Conservation (phyloP, 2,329 filamentous ascomycete species). For the Arthrinium puccinioides region DNA sequence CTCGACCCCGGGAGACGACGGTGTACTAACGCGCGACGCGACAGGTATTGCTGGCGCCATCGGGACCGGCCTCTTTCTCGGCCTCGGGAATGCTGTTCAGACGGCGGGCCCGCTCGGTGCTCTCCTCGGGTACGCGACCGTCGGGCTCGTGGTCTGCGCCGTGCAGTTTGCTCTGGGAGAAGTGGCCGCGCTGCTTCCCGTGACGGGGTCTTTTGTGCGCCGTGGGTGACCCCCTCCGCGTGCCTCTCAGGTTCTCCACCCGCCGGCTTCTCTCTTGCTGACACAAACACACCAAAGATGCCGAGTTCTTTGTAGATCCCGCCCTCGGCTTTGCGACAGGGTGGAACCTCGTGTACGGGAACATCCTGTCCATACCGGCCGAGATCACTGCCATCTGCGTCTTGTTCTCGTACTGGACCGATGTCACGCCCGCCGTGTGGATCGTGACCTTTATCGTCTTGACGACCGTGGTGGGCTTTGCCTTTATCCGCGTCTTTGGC, state of each 20-base stretch:
- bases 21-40: constrained; percentile 53
- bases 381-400: constrained; percentile 52
- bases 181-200: constrained; percentile 77
- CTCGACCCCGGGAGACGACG: no score
- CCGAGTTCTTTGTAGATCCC: constrained; percentile 71
- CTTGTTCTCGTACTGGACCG: constrained; percentile 51
- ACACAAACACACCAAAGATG: no score
- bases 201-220: constrained; percentile 72
- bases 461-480: constrained; percentile 40
- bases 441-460: constrained; percentile 48
- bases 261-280: constrained; percentile 45
- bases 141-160: constrained; percentile 67
- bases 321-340: constrained; percentile 74
- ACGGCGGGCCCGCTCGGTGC: constrained; percentile 56
- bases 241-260: no score
- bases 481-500: constrained; percentile 46
- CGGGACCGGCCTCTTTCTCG: constrained; percentile 68
- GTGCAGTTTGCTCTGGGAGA: constrained; percentile 79
- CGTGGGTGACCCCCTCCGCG: no score
- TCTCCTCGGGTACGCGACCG: constrained; percentile 62
- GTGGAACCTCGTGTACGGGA: constrained; percentile 54
- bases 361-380: constrained; percentile 44
- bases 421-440: constrained; percentile 46
- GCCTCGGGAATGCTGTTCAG: constrained; percentile 48
- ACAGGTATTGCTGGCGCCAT: constrained; percentile 69